Evolutionary conservation across 1,284 basidiomycete species (phyloP).

Genomic region (Inonotus obliquus): DNA sequence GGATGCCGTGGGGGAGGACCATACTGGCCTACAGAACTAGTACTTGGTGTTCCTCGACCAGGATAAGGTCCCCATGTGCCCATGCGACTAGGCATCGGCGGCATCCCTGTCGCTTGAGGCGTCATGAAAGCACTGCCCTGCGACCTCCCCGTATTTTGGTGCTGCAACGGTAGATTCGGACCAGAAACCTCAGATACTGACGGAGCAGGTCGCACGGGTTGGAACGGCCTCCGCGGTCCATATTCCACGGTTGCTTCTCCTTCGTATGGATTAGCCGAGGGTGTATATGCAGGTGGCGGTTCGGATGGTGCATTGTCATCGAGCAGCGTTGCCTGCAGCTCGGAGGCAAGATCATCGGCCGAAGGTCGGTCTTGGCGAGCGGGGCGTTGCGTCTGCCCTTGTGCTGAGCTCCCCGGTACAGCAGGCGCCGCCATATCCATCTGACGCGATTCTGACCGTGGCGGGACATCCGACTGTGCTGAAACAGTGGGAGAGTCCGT

Average conservation of each 20-base stretch:
- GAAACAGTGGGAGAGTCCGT: not conserved
- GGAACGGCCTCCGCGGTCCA: slow-evolving; percentile 61
- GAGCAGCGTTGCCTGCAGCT: slow-evolving; percentile 12
- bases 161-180: not conserved
- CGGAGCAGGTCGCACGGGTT: slow-evolving; percentile 34
- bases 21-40: not conserved
- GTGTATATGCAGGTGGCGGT: slow-evolving; percentile 66
- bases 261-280: slow-evolving; percentile 42
- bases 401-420: not conserved
- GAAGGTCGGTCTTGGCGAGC: not conserved
- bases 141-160: slow-evolving; percentile 7
- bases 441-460: not conserved
- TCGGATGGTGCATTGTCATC: slow-evolving; percentile 28
- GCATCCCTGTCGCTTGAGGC: slow-evolving; percentile 13
- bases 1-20: slow-evolving; percentile 22
- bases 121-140: not conserved
- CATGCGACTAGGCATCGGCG: slow-evolving; percentile 1
- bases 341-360: slow-evolving; percentile 7
- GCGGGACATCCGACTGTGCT: slow-evolving; percentile 5
- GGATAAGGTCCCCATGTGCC: slow-evolving; percentile 10
- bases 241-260: slow-evolving; percentile 59
- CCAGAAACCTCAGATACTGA: slow-evolving; percentile 13
- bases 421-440: not conserved
- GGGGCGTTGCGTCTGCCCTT: not conserved
- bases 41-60: not conserved